Conservation (phyloP, 352 stramenopile genomes). For the Phytophthora hybrid region DNA sequence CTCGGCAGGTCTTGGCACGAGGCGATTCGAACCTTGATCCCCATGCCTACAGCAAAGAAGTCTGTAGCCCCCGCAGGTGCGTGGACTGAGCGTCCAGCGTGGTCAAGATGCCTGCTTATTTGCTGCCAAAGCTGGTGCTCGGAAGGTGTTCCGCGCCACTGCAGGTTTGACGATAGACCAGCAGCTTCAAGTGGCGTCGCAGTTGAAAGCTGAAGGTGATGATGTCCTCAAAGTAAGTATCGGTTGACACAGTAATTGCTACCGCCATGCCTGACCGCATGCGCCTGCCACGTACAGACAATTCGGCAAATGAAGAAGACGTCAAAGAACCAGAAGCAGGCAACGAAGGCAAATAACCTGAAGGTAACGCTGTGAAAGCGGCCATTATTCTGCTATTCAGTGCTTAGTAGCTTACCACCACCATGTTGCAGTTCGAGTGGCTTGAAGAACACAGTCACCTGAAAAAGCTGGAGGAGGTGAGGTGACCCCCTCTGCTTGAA, state of each 20-base stretch:
- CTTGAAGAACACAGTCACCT: conserved; percentile 70
- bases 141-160: conserved; percentile 74
- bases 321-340: conserved; percentile 67
- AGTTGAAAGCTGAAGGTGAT: conserved; percentile 58
- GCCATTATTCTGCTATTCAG: too few species aligned
- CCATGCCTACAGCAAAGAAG: conserved; percentile 19
- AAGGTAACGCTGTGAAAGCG: conserved; percentile 45
- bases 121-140: conserved; percentile 21
- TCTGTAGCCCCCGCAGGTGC: conserved; percentile 5
- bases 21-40: not conserved
- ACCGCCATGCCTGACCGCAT: not conserved
- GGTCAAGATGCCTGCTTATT: conserved; percentile 3
- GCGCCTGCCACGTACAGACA: conserved; percentile 35
- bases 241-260: not conserved
- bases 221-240: conserved; percentile 62
- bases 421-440: conserved; percentile 62
- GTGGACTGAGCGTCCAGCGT: not conserved
- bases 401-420: not conserved
- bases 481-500: not conserved
- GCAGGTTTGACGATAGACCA: conserved; percentile 69
- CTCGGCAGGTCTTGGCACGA: not conserved
- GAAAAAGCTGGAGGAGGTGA: conserved; percentile 71
- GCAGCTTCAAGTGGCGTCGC: conserved; percentile 60
- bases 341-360: conserved; percentile 61
- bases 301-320: conserved; percentile 74